A percentile compares a stretch with the other conserved stretches of the same genome.
These are phyloP conservation scores for Plectosphaerella cucumerina DNA, from an alignment of 2,329 filamentous ascomycete genomes.

Conservation along the genomic window DNA sequence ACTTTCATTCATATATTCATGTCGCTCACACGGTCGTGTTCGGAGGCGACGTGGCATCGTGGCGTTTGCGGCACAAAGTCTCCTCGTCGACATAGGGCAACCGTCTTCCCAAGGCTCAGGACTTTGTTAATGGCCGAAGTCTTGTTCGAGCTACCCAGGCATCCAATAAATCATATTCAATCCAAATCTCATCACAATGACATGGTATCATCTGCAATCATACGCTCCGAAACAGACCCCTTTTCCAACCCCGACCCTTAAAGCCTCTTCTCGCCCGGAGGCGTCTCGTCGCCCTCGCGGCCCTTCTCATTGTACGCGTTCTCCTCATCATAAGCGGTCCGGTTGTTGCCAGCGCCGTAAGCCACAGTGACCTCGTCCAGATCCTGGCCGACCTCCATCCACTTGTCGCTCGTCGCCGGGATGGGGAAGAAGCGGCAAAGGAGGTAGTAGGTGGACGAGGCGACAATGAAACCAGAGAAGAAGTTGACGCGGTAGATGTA, in stretches of 20 bases:
- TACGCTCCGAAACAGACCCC: neutral
- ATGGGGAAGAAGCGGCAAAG: conserved; percentile 69
- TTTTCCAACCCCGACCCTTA: neutral
- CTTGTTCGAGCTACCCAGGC: too few relatives aligned
- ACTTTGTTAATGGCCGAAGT: too few relatives aligned
- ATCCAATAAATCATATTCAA: too few relatives aligned
- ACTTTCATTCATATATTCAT: too few relatives aligned
- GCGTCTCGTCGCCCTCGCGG: neutral
- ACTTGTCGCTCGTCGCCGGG: conserved; percentile 67
- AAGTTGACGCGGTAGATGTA: conserved; percentile 93
- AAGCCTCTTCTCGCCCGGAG: neutral
- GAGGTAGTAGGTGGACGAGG: conserved; percentile 61
- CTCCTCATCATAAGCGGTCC: neutral
- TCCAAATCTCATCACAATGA: neutral
- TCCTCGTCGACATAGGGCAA: too few relatives aligned
- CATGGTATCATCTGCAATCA: neutral
- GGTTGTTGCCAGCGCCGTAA: neutral
- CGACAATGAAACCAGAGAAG: conserved; percentile 77
- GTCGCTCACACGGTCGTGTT: too few relatives aligned
- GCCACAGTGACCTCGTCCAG: conserved; percentile 30
- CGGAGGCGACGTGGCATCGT: too few relatives aligned
- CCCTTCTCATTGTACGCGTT: neutral
- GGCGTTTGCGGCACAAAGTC: too few relatives aligned
- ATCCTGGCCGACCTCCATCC: conserved; percentile 67
- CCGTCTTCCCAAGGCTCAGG: too few relatives aligned